These are phyloP conservation scores for Sphaerobolus stellatus DNA, from an alignment of 1,284 basidiomycete species.

Conservation along the genomic window DNA sequence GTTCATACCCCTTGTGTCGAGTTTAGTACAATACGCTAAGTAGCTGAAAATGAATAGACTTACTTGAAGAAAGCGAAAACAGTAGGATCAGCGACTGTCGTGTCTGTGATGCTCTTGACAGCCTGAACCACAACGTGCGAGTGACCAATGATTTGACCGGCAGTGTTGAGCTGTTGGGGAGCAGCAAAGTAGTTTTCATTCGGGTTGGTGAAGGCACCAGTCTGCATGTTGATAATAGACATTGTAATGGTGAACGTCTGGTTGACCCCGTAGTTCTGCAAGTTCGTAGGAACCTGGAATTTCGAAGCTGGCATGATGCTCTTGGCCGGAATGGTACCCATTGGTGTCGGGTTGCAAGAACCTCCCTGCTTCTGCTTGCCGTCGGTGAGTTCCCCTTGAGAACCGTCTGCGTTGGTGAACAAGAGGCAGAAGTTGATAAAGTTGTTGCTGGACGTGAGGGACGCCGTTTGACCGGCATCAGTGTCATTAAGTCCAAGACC, in stretches of 20 bases:
- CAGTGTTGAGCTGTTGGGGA: slow-evolving; percentile 62
- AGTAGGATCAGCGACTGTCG: slow-evolving; percentile 52
- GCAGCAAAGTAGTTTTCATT: slow-evolving; percentile 63
- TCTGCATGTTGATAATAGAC: slow-evolving; percentile 54
- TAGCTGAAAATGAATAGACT: background rate
- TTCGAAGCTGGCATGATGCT: slow-evolving; percentile 60
- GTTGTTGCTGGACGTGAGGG: slow-evolving; percentile 45
- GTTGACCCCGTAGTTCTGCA: slow-evolving; percentile 51
- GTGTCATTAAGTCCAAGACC: background rate
- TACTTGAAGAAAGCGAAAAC: slow-evolving; percentile 66
- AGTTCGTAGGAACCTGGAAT: slow-evolving; percentile 56
- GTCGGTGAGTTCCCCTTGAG: slow-evolving; percentile 57
- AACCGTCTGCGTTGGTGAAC: too few species aligned
- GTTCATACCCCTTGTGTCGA: slow-evolving; percentile 43
- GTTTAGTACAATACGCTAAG: background rate
- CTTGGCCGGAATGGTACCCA: slow-evolving; percentile 56
- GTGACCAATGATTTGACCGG: slow-evolving; percentile 57
- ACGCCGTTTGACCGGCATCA: background rate
- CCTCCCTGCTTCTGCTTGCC: slow-evolving; percentile 58
- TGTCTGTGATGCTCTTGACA: slow-evolving; percentile 48
- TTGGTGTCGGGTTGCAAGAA: slow-evolving; percentile 65
- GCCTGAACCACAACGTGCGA: slow-evolving; percentile 63
- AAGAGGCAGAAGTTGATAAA: slow-evolving; percentile 49
- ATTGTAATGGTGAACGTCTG: slow-evolving; percentile 57
- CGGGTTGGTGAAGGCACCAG: slow-evolving; percentile 64